These are phyloP conservation scores for Lathyrus aphaca DNA, from an alignment of 306 rosid species.

Conservation along the genomic window DNA sequence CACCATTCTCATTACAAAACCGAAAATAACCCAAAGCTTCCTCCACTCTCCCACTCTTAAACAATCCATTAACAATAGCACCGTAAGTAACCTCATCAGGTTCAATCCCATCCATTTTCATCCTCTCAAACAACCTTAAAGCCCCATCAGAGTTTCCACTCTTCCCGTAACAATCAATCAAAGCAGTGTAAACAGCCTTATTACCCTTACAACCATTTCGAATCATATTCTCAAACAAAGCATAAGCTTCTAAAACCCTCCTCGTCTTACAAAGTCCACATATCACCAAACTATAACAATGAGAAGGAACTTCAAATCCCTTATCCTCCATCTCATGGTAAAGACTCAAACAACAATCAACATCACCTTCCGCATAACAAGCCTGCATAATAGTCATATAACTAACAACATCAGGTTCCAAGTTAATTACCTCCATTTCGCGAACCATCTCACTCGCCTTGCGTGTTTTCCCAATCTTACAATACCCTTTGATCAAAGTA, in stretches of 20 bases:
- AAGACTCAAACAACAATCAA: slow-evolving; percentile 70
- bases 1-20: slow-evolving; percentile 55
- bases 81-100: slow-evolving; percentile 88
- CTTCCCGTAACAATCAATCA: slow-evolving; percentile 75
- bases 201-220: slow-evolving; percentile 61
- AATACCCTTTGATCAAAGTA: slow-evolving; percentile 77
- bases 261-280: slow-evolving; percentile 71
- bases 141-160: slow-evolving; percentile 66
- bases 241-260: slow-evolving; percentile 65
- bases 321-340: slow-evolving; percentile 85
- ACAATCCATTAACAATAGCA: slow-evolving; percentile 77
- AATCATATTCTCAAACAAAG: slow-evolving; percentile 65
- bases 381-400: slow-evolving; percentile 79
- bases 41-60: slow-evolving; percentile 78
- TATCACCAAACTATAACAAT: slow-evolving; percentile 68
- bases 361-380: slow-evolving; percentile 61
- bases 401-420: slow-evolving; percentile 75
- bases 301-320: slow-evolving; percentile 62
- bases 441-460: slow-evolving; percentile 59
- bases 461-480: slow-evolving; percentile 63
- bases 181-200: slow-evolving; percentile 72
- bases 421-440: slow-evolving; percentile 59
- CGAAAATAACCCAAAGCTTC: slow-evolving; percentile 69
- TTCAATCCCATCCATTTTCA: slow-evolving; percentile 61
- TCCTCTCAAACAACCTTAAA: slow-evolving; percentile 66